Conservation (phyloP, 768 basidiomycete species). For the Dacryopinax spathularia region DNA sequence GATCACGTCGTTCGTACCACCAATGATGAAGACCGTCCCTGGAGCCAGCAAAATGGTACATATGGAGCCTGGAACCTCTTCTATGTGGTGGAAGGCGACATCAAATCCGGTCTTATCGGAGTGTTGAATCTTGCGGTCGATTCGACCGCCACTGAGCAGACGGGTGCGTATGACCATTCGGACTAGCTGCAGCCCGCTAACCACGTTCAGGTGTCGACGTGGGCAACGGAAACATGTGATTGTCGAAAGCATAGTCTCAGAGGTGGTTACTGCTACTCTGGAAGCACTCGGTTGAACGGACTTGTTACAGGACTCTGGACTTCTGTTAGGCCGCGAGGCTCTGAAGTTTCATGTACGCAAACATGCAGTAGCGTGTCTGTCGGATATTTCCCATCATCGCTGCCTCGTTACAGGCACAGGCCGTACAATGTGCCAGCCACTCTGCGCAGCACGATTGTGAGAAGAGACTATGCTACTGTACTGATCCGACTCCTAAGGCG, state of each 20-base stretch:
- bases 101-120: conserved; percentile 7
- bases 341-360: too few species aligned
- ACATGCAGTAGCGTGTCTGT: too few species aligned
- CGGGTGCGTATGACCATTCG: neutral
- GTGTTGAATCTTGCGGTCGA: conserved; percentile 4
- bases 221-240: neutral
- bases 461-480: too few species aligned
- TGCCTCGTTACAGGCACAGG: too few species aligned
- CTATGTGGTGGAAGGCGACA: conserved; percentile 7
- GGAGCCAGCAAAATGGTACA: conserved; percentile 1
- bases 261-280: too few species aligned
- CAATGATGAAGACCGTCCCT: conserved; percentile 5
- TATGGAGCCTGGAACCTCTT: conserved; percentile 5
- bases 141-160: neutral
- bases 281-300: too few species aligned
- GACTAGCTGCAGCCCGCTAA: neutral
- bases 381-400: too few species aligned
- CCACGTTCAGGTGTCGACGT: neutral
- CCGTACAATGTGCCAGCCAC: too few species aligned
- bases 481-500: neutral
- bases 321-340: too few species aligned
- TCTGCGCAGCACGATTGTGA: too few species aligned
- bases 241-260: too few species aligned
- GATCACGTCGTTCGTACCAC: neutral
- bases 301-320: neutral